Evolutionary conservation across 345 rosid species (phyloP).

Genomic region (Crucihimalaya himalaica): DNA sequence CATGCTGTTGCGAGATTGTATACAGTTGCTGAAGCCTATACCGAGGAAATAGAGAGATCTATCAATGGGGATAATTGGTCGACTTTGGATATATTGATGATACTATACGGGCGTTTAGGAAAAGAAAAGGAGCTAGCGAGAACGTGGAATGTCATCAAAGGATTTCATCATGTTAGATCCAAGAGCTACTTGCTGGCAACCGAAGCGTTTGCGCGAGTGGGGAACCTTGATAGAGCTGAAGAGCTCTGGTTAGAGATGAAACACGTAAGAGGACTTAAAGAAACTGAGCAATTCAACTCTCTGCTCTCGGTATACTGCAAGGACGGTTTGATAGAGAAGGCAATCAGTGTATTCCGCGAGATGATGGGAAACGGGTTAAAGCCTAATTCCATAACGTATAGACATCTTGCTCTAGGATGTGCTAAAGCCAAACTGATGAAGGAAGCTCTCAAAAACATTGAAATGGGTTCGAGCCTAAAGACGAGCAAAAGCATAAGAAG

Average conservation of each 20-base stretch:
- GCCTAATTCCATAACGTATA: constrained; percentile 78
- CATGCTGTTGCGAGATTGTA: constrained; percentile 85
- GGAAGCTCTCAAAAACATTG: constrained; percentile 74
- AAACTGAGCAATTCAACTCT: constrained; percentile 78
- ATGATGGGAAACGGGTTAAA: constrained; percentile 56
- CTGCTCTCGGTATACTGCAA: constrained; percentile 72
- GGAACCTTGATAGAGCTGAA: constrained; percentile 61
- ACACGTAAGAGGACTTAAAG: constrained; percentile 51
- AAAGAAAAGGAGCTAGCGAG: constrained; percentile 65
- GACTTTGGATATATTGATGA: constrained; percentile 75
- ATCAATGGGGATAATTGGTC: constrained; percentile 82
- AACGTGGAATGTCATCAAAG: constrained; percentile 60
- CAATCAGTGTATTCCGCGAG: constrained; percentile 63
- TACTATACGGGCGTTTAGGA: constrained; percentile 67
- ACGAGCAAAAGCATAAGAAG: constrained; percentile 56
- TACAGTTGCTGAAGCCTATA: constrained; percentile 74
- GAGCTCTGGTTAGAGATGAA: constrained; percentile 86
- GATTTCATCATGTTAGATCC: constrained; percentile 58
- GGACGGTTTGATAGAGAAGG: constrained; percentile 61
- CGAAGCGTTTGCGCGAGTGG: constrained; percentile 76
- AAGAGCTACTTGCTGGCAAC: constrained; percentile 71
- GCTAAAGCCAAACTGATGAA: constrained; percentile 59
- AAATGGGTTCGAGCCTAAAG: constrained; percentile 48
- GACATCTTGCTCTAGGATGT: constrained; percentile 91
- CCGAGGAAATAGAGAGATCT: constrained; percentile 73